Conservation (phyloP, 768 basidiomycete genomes). For the Hygrocybe punicea region DNA sequence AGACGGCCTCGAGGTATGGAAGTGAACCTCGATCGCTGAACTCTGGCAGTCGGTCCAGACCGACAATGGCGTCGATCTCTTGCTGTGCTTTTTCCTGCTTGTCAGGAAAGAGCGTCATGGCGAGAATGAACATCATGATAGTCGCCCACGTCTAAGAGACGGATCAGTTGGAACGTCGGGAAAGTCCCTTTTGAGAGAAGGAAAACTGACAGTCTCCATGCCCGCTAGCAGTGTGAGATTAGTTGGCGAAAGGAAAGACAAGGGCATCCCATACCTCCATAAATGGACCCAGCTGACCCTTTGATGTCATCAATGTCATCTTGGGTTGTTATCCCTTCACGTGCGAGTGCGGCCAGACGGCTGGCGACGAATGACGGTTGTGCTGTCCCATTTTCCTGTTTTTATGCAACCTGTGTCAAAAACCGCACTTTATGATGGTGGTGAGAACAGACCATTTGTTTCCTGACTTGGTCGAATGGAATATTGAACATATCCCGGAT, state of each 20-base stretch:
- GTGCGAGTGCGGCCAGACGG: conserved; percentile 8
- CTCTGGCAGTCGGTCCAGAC: conserved; percentile 22
- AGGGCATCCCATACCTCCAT: conserved; percentile 17
- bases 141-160: conserved; percentile 7
- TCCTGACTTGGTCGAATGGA: conserved; percentile 22
- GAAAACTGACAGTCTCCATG: conserved; percentile 32
- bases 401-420: background rate
- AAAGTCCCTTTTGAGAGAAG: background rate
- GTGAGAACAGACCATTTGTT: conserved; percentile 15
- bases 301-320: conserved; percentile 19
- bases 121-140: conserved; percentile 23
- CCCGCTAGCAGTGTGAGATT: conserved; percentile 18
- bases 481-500: conserved; percentile 32
- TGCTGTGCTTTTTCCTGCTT: conserved; percentile 27
- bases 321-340: conserved; percentile 1
- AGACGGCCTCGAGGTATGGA: conserved; percentile 27
- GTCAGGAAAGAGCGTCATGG: conserved; percentile 29
- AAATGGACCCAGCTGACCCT: conserved; percentile 29
- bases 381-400: conserved; percentile 13
- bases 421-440: conserved; percentile 24
- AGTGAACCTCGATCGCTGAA: conserved; percentile 23
- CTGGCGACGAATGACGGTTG: conserved; percentile 15
- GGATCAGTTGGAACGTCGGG: background rate
- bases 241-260: background rate
- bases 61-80: conserved; percentile 22